Conservation (phyloP, 108 stramenopile genomes). For the Aurantiochytrium sp. region DNA sequence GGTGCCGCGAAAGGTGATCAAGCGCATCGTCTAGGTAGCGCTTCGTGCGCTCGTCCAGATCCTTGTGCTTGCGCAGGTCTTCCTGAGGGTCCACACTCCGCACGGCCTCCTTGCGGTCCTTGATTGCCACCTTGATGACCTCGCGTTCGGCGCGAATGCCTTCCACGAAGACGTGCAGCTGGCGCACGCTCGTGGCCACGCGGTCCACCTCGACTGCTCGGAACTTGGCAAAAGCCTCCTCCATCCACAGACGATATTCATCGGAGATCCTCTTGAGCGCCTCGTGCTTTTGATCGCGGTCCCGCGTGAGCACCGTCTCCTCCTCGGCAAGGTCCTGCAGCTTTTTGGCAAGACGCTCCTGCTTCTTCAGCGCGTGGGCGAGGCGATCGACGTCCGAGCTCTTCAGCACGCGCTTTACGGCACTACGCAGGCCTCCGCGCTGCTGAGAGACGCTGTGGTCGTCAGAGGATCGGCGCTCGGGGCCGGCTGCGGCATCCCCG, state of each 20-base stretch:
- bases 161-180: not conserved
- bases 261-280: not conserved
- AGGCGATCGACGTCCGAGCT: not conserved
- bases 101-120: not conserved
- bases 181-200: not conserved
- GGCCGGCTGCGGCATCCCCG: not conserved
- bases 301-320: not conserved
- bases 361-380: not conserved
- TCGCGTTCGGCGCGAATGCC: not conserved
- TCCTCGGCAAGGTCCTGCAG: not conserved
- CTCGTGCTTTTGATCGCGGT: not conserved
- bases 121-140: not conserved
- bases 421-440: not conserved
- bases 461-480: not conserved
- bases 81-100: not conserved
- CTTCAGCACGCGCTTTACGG: not conserved
- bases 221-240: not conserved
- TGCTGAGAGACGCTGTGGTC: not conserved
- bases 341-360: conserved; percentile 19
- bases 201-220: not conserved
- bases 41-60: not conserved
- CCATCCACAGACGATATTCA: not conserved
- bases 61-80: not conserved
- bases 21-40: not conserved
- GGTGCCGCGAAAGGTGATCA: not conserved